Evolutionary conservation across 768 basidiomycete species (phyloP), one percentile per base, ranked within the genome.

Genomic region (Podaxis carcinomalis): DNA sequence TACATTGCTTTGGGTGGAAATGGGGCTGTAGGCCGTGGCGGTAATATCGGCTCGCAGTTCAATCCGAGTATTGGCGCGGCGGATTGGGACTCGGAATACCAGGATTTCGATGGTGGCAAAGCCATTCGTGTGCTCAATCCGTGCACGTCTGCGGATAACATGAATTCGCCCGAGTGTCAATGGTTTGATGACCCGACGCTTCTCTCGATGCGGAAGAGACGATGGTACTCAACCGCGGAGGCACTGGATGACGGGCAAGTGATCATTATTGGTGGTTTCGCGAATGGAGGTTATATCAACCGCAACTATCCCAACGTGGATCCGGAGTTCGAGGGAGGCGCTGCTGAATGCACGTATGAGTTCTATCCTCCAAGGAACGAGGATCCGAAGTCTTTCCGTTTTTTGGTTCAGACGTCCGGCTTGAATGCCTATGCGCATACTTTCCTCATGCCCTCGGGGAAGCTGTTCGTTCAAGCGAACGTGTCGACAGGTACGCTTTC

Each of bases 91-190:
- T 74, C 87, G 42, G 78, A 75, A 9, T 95, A 92, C 72, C 74
- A 85, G 57, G 88, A 96, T 71, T 92, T 84, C 62, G 92, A 94
- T 67, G 93, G 95, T 53, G 80, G 83, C 16, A 83, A 81, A 56
- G 78, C 89, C 44, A 92, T 96, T 68, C 90, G 94, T 62, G 76
- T 95, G 66, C 78, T 98, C 62, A 86, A 88, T 66, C 88, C 93
- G 3, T 96, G 94, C 70, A 78, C 70, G 57, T 70, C 72, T 56
- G 61, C 72, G 1, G 76, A 82, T 61, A 72, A 86, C 65, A 78
- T 85, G 65, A 62, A 75, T 13, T 78, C 78, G 16, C 2, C 79
- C 0, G 63, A 79, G 1, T 92, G 90, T 66, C 78, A 83, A 64
- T 91, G 90, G 89, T 90, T 83, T 68, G 90, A 92, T 67, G 79